Evolutionary conservation across 108 stramenopile genomes (phyloP), one percentile per base, ranked within the genome.

Genomic region (Craspedostauros australis): DNA sequence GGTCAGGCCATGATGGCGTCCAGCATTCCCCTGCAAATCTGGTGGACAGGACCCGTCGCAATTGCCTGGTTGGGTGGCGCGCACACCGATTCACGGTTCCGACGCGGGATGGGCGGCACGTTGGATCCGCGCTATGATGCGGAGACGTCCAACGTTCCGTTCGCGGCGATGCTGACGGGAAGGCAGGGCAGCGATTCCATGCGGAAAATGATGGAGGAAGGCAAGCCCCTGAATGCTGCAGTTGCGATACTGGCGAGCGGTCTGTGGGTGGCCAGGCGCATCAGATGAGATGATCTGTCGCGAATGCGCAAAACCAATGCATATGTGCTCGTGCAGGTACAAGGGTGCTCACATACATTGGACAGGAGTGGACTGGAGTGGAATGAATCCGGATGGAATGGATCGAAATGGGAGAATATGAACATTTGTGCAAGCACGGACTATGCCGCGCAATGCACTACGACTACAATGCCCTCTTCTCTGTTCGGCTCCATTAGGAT

Each of bases 51-150:
- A 61, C 91, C 91, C 3, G 20, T 68, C 0, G 21, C 79, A n/a
- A 86, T 95, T 7, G 90, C 94, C 2, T 68, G 72, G 43, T 15
- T 93, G 21, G 91, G 91, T 20, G 90, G 90, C 7, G 66, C 69
- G 9, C 94, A 95, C 50, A 79, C 85, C 9, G 94, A 95, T 57
- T 76, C 69, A 12, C 60, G 94, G 6, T 81, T 68, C 57, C 70
- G 86, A 32, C 60, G 91, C 26, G 77, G 80, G 0, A 76, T 85
- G 79, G 94, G 94, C 16, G 94, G 94, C 11, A 55, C 46, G 2
- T 41, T 93, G 45, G 25, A 58, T 25, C 67, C 70, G 15, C 62
- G 66, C 7, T 73, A 68, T 24, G 91, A 91, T 32, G 48, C 21
- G 29, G 48, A 64, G 54, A 95, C 94, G 24, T 73, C 72, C 51